Base-by-base conservation (phyloP, 768 basidiomycete genomes). In the Gautieria morchelliformis region DNA sequence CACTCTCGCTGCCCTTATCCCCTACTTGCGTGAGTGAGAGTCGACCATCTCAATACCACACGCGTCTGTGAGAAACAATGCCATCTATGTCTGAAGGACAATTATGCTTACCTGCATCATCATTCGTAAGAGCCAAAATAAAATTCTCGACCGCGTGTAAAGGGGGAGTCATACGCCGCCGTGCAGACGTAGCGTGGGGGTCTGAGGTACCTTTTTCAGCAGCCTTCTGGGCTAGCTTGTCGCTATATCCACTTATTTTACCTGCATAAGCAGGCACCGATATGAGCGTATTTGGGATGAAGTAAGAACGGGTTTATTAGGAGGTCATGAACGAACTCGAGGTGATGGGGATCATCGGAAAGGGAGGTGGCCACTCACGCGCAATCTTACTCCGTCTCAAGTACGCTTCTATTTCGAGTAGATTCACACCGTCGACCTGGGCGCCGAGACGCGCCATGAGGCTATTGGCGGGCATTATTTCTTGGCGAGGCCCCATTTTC, bases 231-330 rank as follows among this genome's bases (percentile, higher is more conserved):
- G 75, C 75, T 48, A 77, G 68, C 61, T 78, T 81, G 52, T 91
- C 85, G 22, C 83, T 79, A 68, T 94, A 96, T 0, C 89, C 81
- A n/a, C 89, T 83, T 53, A 93, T 89, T 68, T 93, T 88, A 62
- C 84, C 75, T 7, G 85, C 85, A 56, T 37, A 37, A 37, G 14
- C 2, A 37, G 4, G 14, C 27, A 27, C 27, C 2, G 5, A 27
- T 27, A 27, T 27, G 27, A 27, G 27, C 5, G 5, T 27, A 2
- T 27, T 27, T 27, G 27, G 27, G 3, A 27, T 27, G 5, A 27
- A 27, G 5, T 27, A 27, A 5, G 5, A 27, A 27, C 27, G 27
- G 27, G 27, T 27, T 27, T 27, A 27, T 27, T 27, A 27, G 5
- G 27, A 27, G 27, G 14, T 37, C 14, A 88, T 77, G 81, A 85